Base-by-base conservation (phyloP, 805 yeast species). In the Zygoascus ofunaensis region DNA sequence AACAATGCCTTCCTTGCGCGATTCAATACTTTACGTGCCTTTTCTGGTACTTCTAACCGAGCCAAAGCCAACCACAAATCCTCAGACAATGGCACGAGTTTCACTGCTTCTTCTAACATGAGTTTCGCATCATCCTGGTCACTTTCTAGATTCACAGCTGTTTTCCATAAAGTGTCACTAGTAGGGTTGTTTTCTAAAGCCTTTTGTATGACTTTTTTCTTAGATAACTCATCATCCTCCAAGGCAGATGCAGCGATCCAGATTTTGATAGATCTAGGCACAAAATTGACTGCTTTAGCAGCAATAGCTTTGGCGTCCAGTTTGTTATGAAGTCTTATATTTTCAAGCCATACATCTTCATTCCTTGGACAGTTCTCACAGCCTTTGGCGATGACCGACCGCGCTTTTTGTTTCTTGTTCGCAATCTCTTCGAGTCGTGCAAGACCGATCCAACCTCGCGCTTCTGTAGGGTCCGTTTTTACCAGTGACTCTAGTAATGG, bases 391-490 rank as follows among this genome's bases (percentile, higher is more conserved):
- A 87, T 80, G 14, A 83, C 49, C 19, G 62, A 63, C 43, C 73
- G 72, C 0, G 97, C 96, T 12, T 61, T 61, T 4, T 63, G 63
- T 43, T 68, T 66, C 42, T 77, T 78, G 37, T 71, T 70, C 1
- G 80, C 81, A 37, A 71, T 73, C 51, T 76, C 82, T 56, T 90
- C 97, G 7, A 87, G 58, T 39, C 86, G 64, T 0, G 95, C 94
- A 39, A 87, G 76, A 0, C 94, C 86, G 19, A 90, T 82, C 95
- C 95, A 90, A 3, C 82, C 84, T 39, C 75, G 74, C 0, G 94
- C 74, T 46, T 79, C 80, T 35, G 65, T 62, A 0, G 97, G 95
- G 53, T 85, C 82, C 0, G 86, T 65, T 50, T 74, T 76, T 30
- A 94, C 70, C 50, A 84, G 71, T 2, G 87, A 79, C n/a, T 74